Base-by-base conservation (phyloP, 768 basidiomycete genomes). In the Cystobasidium tubakii region DNA sequence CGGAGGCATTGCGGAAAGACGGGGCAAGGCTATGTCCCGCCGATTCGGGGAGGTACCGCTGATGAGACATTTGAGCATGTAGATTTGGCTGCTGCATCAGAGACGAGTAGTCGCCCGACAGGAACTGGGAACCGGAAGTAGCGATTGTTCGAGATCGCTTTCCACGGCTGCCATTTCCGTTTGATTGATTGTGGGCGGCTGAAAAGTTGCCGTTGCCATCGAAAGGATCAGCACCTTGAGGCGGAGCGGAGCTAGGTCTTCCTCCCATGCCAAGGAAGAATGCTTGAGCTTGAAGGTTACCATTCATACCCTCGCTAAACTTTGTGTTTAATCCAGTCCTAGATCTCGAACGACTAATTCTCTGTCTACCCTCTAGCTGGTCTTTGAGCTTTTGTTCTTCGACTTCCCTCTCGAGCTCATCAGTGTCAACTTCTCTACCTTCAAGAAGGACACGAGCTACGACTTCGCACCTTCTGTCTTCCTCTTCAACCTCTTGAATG, bases 391-490 rank as follows among this genome's bases (percentile, higher is more conserved):
- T 34, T 33, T 75, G 74, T 10, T 50, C 50, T 50, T 75, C 71
- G 2, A 75, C 55, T 62, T 75, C 74, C 33, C 60, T 31, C 70
- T 75, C 67, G 7, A 75, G 42, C 29, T 66, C 31, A 6, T 60
- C 44, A 9, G 69, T 44, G 60, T 53, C 54, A n/a, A 75, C 60
- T 17, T 75, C 74, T 2, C 70, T 39, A 1, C 74, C 74, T 72
- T 75, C 74, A 12, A 75, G 74, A 21, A 75, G 46, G 2, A 75
- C 74, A 31, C 70, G 12, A 13, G 74, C 74, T 3, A 75, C 74
- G 31, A 75, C 74, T 50, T 75, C 74, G 29, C 67, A 60, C 43
- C 72, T 75, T 29, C 74, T 67, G 33, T 75, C 60, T 50, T 74
- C 66, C 31, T 70, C 74, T 25, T 57, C 74, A 13, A 64, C 53